phyloP scores from a whole-genome alignment of 2,329 filamentous ascomycete genomes.

The Colletotrichum sublineola region DNA sequence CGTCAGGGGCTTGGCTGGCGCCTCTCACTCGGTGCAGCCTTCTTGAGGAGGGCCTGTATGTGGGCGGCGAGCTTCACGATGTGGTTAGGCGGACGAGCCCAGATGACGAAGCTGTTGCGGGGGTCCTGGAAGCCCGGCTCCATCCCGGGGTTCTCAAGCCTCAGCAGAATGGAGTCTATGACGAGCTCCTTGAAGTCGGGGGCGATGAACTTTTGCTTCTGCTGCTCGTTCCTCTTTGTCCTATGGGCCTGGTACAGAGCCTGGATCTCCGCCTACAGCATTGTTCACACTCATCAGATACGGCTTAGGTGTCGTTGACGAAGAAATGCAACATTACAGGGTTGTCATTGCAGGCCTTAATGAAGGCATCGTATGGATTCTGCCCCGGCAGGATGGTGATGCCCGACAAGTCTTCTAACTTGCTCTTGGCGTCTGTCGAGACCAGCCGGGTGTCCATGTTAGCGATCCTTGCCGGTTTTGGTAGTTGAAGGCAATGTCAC shows the following conservation, averaged over 20 bases:
- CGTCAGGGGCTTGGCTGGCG: neutral
- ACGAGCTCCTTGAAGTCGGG: constrained; percentile 77
- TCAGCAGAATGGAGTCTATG: constrained; percentile 81
- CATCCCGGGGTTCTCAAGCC: constrained; percentile 73
- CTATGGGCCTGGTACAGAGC: constrained; percentile 81
- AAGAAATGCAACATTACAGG: constrained; percentile 65
- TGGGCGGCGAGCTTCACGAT: constrained; percentile 75
- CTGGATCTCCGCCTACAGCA: constrained; percentile 73
- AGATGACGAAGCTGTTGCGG: constrained; percentile 87
- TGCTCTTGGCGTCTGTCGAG: constrained; percentile 60
- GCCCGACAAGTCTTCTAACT: constrained; percentile 68
- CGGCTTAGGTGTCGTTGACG: too few relatives aligned
- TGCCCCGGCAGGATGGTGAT: constrained; percentile 64
- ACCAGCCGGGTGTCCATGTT: constrained; percentile 55
- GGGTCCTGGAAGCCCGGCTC: constrained; percentile 80
- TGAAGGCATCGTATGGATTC: constrained; percentile 84
- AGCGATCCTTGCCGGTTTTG: neutral
- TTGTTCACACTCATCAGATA: constrained; percentile 6
- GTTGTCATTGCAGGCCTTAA: constrained; percentile 75
- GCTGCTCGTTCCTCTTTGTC: constrained; percentile 79
- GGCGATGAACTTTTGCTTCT: constrained; percentile 79
- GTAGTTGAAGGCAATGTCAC: neutral
- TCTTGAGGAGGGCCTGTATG: constrained; percentile 76
- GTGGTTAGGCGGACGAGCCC: constrained; percentile 84
- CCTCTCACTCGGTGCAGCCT: constrained; percentile 76